Evolutionary conservation across 2,329 filamentous ascomycete genomes (phyloP).

Genomic region (Dothistroma pini): DNA sequence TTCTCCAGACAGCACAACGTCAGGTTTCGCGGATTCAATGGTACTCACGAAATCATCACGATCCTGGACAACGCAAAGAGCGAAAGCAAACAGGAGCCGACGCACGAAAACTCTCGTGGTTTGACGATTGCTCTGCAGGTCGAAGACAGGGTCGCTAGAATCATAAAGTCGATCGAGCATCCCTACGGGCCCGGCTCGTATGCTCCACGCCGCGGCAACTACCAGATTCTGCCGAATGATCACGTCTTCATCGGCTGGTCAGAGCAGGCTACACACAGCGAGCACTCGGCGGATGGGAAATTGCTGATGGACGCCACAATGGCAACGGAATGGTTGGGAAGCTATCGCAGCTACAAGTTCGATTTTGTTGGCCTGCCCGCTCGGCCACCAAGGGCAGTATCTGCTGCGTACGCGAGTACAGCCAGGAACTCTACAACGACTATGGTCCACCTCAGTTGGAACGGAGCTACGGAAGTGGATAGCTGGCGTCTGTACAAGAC

Average conservation of each 20-base stretch:
- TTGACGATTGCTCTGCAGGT: slow-evolving; percentile 20
- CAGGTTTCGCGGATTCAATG: slow-evolving; percentile 39
- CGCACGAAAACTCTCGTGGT: slow-evolving; percentile 18
- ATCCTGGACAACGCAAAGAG: slow-evolving; percentile 49
- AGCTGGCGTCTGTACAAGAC: slow-evolving; percentile 20
- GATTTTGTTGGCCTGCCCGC: slow-evolving; percentile 41
- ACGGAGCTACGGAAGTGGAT: slow-evolving; percentile 38
- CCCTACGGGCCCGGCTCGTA: slow-evolving; percentile 36
- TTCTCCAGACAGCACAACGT: slow-evolving; percentile 50
- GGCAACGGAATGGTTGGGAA: slow-evolving; percentile 35
- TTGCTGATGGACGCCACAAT: slow-evolving; percentile 46
- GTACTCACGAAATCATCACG: slow-evolving; percentile 45
- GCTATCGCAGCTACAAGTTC: slow-evolving; percentile 51
- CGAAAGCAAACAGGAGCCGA: slow-evolving; percentile 16
- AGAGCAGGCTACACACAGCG: slow-evolving; percentile 30
- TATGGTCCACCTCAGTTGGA: slow-evolving; percentile 50
- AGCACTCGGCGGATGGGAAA: slow-evolving; percentile 42
- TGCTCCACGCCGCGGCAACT: slow-evolving; percentile 37
- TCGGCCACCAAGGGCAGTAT: slow-evolving; percentile 32
- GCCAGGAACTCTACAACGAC: slow-evolving; percentile 22
- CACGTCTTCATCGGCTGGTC: slow-evolving; percentile 53
- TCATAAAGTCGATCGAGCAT: slow-evolving; percentile 16
- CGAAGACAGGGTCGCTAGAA: slow-evolving; percentile 8
- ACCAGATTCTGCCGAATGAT: slow-evolving; percentile 47
- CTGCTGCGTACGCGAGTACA: slow-evolving; percentile 18